phyloP scores from a whole-genome alignment of 768 basidiomycete species.

The Dendrothele bispora region DNA sequence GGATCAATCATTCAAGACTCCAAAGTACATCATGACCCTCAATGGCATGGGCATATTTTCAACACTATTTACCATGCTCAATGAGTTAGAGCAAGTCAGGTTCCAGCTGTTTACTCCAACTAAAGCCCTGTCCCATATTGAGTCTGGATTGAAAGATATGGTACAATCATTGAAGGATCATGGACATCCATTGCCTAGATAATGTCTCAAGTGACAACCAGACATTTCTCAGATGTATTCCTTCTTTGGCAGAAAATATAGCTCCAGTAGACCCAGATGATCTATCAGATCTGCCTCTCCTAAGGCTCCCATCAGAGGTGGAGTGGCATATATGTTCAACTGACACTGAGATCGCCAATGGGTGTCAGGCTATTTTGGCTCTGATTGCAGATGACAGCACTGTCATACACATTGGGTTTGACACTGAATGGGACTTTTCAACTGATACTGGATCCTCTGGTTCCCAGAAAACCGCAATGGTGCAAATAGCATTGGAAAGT shows the following conservation, averaged over 20 bases:
- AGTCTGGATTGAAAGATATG: slow-evolving; percentile 9
- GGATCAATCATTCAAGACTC: slow-evolving; percentile 15
- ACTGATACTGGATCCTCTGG: slow-evolving; percentile 6
- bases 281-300: slow-evolving; percentile 9
- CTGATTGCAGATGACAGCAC: slow-evolving; percentile 3
- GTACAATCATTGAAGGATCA: slow-evolving; percentile 7
- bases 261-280: slow-evolving; percentile 8
- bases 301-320: slow-evolving; percentile 9
- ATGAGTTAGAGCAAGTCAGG: slow-evolving; percentile 17
- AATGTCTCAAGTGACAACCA: slow-evolving; percentile 10
- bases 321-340: slow-evolving; percentile 4
- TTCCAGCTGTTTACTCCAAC: slow-evolving; percentile 9
- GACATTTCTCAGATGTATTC: slow-evolving; percentile 13
- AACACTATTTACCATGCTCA: slow-evolving; percentile 13
- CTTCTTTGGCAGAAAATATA: slow-evolving; percentile 12
- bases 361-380: slow-evolving; percentile 5
- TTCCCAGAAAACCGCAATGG: slow-evolving; percentile 13
- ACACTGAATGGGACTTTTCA: slow-evolving; percentile 17
- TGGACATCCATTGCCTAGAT: slow-evolving; percentile 7
- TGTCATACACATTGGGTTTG: slow-evolving; percentile 13
- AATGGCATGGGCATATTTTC: slow-evolving; percentile 9
- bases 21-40: slow-evolving; percentile 13
- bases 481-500: slow-evolving; percentile 9
- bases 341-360: slow-evolving; percentile 11
- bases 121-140: slow-evolving; percentile 13